Base-by-base conservation (phyloP, 306 rosid genomes). In the Begonia masoniana region DNA sequence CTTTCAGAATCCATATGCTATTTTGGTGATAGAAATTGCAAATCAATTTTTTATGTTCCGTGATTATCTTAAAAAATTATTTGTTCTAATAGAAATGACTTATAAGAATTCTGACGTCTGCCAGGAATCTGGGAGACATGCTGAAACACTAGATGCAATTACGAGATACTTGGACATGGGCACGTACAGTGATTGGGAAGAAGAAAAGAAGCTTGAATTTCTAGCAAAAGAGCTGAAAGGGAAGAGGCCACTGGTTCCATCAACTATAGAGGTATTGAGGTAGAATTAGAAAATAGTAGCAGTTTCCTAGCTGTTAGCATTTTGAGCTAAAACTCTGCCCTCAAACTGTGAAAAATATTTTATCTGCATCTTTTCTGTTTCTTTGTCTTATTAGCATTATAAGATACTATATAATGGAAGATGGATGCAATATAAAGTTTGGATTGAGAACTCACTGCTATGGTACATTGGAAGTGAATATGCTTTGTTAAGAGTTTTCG, bases 111-210 rank as follows among this genome's bases (percentile, higher is more conserved):
- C 61, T 60, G 57, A 51, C 36, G 36, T 55, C 39, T 74, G 26
- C 26, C 82, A 84, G 97, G 97, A 88, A 79, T 88, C 95, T 43
- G 82, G 72, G 59, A 79, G 97, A 72, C 97, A 88, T 72, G 79
- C 93, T n/a, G 97, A 88, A 17, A 72, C 95, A 49, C 77, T 88
- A 49, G 95, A 88, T 76, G 95, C 88, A 58, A 72, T 88, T 42
- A 88, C 93, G 50, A 17, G 23, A 10, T 82, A 77, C 70, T 74
- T 88, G 82, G 97, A 84, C 59, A 71, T 88, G 81, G 95, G 93
- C 36, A 73, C 79, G 48, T 88, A 73, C 54, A 88, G 88, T 72
- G 97, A 88, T 65, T 88, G 97, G 97, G 86, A 82, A 70, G 97
- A 88, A 78, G 97, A 82, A 60, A 84, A 80, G 81, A 88, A 82